Percentiles rank a stretch among this genome's conserved stretches.
phyloP scores from a whole-genome alignment of 2,329 filamentous ascomycete species.

The Knoxdaviesia capensis region DNA sequence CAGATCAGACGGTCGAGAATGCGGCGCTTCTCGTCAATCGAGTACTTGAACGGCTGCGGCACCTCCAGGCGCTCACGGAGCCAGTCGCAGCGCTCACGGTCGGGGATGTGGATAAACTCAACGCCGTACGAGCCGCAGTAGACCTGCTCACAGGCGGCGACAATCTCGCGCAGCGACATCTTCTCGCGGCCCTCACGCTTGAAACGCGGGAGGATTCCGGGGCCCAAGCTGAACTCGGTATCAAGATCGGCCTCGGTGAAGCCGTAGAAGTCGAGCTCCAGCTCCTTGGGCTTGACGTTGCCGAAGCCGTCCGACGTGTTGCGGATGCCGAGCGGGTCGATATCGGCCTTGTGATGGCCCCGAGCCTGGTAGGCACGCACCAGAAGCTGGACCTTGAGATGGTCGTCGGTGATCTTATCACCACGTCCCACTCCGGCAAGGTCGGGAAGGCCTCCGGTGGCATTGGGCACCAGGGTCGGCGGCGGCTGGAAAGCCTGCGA shows the following conservation, averaged over 20 bases:
- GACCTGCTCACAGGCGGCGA: conserved; percentile 79
- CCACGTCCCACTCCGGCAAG: conserved; percentile 43
- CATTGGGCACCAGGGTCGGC: conserved; percentile 70
- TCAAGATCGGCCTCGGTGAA: conserved; percentile 91
- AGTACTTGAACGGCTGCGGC: conserved; percentile 89
- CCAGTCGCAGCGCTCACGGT: conserved; percentile 96
- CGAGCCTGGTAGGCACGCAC: conserved; percentile 95
- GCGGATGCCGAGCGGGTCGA: conserved; percentile 87
- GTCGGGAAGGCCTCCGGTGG: conserved; percentile 56
- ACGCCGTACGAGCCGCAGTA: conserved; percentile 97
- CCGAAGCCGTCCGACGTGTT: conserved; percentile 56
- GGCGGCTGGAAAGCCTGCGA: conserved; percentile 93
- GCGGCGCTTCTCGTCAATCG: conserved; percentile 91
- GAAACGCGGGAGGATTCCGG: conserved; percentile 88
- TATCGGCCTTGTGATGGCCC: conserved; percentile 95
- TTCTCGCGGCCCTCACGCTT: conserved; percentile 74
- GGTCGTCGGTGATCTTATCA: conserved; percentile 70
- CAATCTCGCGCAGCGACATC: conserved; percentile 92
- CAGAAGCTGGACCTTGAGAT: conserved; percentile 93
- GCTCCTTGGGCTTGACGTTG: conserved; percentile 76
- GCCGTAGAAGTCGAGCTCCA: conserved; percentile 82
- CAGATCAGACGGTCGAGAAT: conserved; percentile 96
- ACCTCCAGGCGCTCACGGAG: conserved; percentile 88
- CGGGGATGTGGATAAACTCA: conserved; percentile 97
- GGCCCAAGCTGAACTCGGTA: conserved; percentile 76